These are phyloP conservation scores for Ganoderma meredithae DNA, from an alignment of 1,284 basidiomycete species.

Conservation along the genomic window DNA sequence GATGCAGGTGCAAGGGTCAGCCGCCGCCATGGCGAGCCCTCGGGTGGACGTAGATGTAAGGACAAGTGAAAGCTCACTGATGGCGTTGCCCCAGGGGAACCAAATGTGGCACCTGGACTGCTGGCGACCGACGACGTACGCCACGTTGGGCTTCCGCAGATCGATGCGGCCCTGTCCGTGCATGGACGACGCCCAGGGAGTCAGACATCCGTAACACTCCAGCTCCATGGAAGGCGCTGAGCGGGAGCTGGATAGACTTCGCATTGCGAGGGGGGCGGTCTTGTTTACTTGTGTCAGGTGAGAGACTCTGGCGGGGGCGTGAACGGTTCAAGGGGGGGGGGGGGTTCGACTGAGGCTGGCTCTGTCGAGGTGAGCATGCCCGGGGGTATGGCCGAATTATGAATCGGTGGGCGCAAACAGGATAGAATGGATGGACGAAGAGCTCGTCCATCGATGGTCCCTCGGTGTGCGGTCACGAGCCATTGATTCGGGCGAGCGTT, in stretches of 20 bases:
- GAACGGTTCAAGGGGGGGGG: background rate
- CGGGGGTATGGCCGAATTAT: background rate
- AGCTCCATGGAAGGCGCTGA: background rate
- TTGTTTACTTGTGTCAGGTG: background rate
- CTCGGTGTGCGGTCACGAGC: background rate
- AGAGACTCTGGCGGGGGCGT: too few species aligned
- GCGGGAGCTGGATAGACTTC: background rate
- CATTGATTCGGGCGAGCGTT: background rate
- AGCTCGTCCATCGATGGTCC: background rate
- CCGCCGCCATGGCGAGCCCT: too few species aligned
- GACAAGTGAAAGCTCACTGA: background rate
- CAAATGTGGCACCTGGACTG: background rate
- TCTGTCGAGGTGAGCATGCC: too few species aligned
- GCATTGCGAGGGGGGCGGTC: background rate
- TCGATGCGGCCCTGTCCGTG: background rate
- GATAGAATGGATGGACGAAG: too few species aligned
- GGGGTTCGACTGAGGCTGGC: too few species aligned
- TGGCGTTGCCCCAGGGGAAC: background rate
- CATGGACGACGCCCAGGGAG: background rate
- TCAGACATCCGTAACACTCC: background rate
- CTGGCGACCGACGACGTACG: background rate
- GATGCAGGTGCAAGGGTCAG: too few species aligned
- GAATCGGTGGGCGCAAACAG: background rate
- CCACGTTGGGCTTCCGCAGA: background rate
- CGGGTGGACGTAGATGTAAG: background rate